Evolutionary conservation across 2,329 filamentous ascomycete genomes (phyloP), one percentile per base, ranked within the genome.

Genomic region (Domatiomyces catenatus): DNA sequence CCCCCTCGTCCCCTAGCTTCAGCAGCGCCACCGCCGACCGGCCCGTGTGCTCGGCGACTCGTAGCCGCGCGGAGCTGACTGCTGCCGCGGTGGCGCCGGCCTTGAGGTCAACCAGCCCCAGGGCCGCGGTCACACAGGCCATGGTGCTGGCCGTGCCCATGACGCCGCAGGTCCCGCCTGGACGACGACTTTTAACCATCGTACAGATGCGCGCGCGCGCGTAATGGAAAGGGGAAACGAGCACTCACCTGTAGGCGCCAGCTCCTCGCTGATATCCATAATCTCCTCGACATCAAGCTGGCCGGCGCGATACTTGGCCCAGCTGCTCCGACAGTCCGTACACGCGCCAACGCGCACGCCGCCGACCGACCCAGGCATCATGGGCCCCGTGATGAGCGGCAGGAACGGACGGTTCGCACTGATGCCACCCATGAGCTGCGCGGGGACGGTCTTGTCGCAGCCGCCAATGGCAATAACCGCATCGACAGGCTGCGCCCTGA

Each of bases 341-440:
- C 83, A 87, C 5, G 83, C 83, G 1, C 83, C 83, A 1, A 87
- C 75, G 0, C 83, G 68, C 1, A 71, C 69, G 0, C 83, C 83
- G 10, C 73, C 70, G 15, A 56, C 52, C 42, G 76, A 83, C 0
- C 83, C 83, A 0, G 83, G 81, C 76, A 86, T 79, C 81, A 87
- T 86, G 0, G 83, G 83, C 0, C 83, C 83, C 0, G 82, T 86
- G 0, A 85, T 75, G 0, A 86, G 67, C 20, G 80, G 81, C 1
- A 86, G 61, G 1, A 84, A 73, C 0, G 82, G 81, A 60, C 85
- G 86, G 56, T 86, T 84, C 0, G 82, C 82, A 0, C 81, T 85
- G 15, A 86, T 81, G 0, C 77, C 82, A 1, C 83, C 83, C 83
- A 87, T 86, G 1, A 86, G 63, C 60, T 86, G 83, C 1, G 83